Evolutionary conservation across 495 filamentous ascomycete species (phyloP).

Genomic region (Choiromyces venosus): DNA sequence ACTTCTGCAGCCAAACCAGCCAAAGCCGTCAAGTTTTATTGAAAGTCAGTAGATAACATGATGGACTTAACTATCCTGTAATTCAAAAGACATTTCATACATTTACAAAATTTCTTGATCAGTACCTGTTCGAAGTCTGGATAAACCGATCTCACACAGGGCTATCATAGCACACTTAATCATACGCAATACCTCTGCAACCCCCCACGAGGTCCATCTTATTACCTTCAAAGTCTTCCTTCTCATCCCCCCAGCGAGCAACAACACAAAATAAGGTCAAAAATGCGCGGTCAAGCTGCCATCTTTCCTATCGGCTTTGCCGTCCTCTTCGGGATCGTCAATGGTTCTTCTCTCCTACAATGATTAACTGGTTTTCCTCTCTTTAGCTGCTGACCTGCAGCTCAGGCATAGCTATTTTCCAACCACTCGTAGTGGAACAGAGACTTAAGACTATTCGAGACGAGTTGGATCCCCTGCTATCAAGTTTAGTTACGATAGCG

Average conservation of each 20-base stretch:
- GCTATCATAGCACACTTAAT: background rate
- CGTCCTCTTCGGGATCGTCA: slow-evolving; percentile 29
- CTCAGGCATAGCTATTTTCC: slow-evolving; percentile 31
- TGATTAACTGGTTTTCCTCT: background rate
- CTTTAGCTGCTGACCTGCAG: background rate
- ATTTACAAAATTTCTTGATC: background rate
- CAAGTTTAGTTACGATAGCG: background rate
- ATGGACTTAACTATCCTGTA: background rate
- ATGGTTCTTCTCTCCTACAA: slow-evolving; percentile 9
- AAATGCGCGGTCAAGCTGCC: slow-evolving; percentile 28
- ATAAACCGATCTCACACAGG: background rate
- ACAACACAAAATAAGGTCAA: background rate
- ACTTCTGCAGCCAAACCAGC: background rate
- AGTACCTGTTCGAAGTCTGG: background rate
- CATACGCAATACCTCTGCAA: background rate
- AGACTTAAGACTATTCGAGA: slow-evolving; percentile 24
- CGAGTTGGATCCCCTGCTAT: slow-evolving; percentile 1
- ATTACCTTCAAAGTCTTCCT: background rate
- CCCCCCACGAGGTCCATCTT: background rate
- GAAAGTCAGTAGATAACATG: background rate
- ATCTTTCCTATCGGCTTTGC: slow-evolving; percentile 29
- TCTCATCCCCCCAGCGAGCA: background rate
- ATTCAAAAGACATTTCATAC: background rate
- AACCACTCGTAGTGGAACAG: slow-evolving; percentile 31
- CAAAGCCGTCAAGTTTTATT: background rate